A percentile compares a stretch with the other conserved stretches of the same genome.
phyloP scores from a whole-genome alignment of 2,329 filamentous ascomycete species.

The Zymoseptoria crescenta region DNA sequence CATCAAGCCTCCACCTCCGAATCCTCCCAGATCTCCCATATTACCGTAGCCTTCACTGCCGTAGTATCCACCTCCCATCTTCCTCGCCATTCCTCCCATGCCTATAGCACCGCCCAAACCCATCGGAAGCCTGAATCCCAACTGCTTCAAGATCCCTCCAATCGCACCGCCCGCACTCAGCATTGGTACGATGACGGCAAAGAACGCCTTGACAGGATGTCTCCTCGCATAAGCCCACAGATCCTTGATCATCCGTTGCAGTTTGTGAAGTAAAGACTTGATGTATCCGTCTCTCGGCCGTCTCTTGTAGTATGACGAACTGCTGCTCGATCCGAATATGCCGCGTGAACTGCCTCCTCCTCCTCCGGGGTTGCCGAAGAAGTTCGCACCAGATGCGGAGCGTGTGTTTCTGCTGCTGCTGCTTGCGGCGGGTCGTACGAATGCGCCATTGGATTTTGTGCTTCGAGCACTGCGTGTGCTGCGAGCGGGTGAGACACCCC shows the following conservation, averaged over 20 bases:
- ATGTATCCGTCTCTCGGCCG: conserved; percentile 71
- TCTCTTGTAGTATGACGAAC: conserved; percentile 67
- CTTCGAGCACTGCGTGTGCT: conserved; percentile 13
- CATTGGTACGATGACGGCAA: conserved; percentile 79
- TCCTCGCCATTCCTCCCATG: conserved; percentile 23
- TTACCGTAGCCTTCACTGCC: conserved; percentile 38
- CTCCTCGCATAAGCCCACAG: conserved; percentile 72
- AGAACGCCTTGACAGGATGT: conserved; percentile 82
- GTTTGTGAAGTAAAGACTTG: conserved; percentile 61
- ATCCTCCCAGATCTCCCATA: conserved; percentile 26
- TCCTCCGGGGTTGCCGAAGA: conserved; percentile 16
- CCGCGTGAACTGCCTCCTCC: conserved; percentile 16
- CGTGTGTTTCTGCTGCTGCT: conserved; percentile 8
- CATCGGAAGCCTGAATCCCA: conserved; percentile 71
- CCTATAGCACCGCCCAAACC: conserved; percentile 5
- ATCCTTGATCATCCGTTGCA: conserved; percentile 72
- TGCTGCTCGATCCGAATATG: conserved; percentile 37
- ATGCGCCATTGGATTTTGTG: conserved; percentile 14
- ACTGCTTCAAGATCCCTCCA: conserved; percentile 65
- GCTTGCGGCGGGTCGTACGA: conserved; percentile 17
- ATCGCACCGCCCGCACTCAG: conserved; percentile 70
- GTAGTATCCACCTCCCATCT: conserved; percentile 36
- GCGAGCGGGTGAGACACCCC: conserved; percentile 18
- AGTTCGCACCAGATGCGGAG: conserved; percentile 12
- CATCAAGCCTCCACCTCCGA: conserved; percentile 32